Evolutionary conservation across 148 eudicot genomes (phyloP), one percentile per base, ranked within the genome.

Genomic region (Chenopodium quinoa): DNA sequence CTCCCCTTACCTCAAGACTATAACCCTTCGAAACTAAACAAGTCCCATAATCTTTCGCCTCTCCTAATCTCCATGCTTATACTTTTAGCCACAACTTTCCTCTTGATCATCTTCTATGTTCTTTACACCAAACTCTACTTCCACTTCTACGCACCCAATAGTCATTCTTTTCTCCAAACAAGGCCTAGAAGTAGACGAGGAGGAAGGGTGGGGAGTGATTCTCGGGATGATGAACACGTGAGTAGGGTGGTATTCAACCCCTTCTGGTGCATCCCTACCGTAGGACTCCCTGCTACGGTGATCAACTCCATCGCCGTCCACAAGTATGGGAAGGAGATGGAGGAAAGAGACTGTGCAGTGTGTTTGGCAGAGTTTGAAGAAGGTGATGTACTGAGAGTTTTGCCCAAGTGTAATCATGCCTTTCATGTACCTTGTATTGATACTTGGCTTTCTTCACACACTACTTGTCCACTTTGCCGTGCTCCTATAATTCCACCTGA

Each of bases 391-490:
- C 70, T 94, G 0, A 88, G 92, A 76, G 79, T 94, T 34, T 79
- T 94, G 83, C 93, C 93, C 0, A 91, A 89, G 62, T 93, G 97
- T 81, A 88, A 75, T 54, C 97, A 93, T 74, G 94, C 93, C 23
- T 93, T 93, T 78, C 98, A 94, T 84, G 11, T 94, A 17, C 79
- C 86, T 60, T 94, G 98, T 85, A 90, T 92, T 71, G 98, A 94
- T 74, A 91, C 98, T 11, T 91, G 98, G 97, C 93, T 93, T 20
- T 76, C 80, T 47, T 90, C 97, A 0, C 97, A 90, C 79, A 92
- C 89, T 20, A 93, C 89, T 73, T 93, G 97, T 71, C 97, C 97
- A 1, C 44, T 91, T 74, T 93, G 97, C 75, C 89, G 97, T 46
- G 92, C 93, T 23, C 88, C 87, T 8, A 87, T 90, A 17, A 79